These are phyloP conservation scores for Chalciporus piperatus DNA, from an alignment of 768 basidiomycete species.

Conservation along the genomic window DNA sequence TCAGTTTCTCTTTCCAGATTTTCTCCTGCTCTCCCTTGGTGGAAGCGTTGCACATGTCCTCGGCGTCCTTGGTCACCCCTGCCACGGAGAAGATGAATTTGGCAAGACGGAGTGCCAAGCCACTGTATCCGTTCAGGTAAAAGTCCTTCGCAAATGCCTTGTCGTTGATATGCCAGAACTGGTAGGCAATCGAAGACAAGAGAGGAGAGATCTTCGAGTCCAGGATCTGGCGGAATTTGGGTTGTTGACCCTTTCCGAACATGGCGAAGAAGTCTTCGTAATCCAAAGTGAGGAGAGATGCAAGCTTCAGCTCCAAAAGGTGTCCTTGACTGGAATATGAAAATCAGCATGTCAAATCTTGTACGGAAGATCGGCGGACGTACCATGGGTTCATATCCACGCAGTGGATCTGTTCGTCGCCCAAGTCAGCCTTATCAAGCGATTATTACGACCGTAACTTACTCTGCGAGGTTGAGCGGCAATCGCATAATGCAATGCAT, in stretches of 20 bases:
- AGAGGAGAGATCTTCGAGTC: slow-evolving; percentile 61
- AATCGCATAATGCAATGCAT: slow-evolving; percentile 76
- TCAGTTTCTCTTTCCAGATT: slow-evolving; percentile 60
- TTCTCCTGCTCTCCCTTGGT: slow-evolving; percentile 54
- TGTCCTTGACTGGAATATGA: slow-evolving; percentile 56
- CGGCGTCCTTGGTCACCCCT: slow-evolving; percentile 54
- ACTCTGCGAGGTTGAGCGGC: slow-evolving; percentile 56
- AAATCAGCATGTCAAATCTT: background rate
- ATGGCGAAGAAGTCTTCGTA: slow-evolving; percentile 64
- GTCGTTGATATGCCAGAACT: slow-evolving; percentile 71
- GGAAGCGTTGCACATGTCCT: slow-evolving; percentile 51
- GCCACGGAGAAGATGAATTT: slow-evolving; percentile 55
- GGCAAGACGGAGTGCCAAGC: slow-evolving; percentile 64
- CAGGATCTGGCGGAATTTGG: slow-evolving; percentile 57
- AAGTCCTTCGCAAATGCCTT: slow-evolving; percentile 50
- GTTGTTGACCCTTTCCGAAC: slow-evolving; percentile 64
- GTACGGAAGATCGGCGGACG: background rate
- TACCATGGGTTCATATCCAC: slow-evolving; percentile 73
- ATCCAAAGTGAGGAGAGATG: slow-evolving; percentile 52
- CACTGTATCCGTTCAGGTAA: slow-evolving; percentile 67
- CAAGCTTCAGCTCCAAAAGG: slow-evolving; percentile 76
- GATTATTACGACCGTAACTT: slow-evolving; percentile 10
- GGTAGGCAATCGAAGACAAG: slow-evolving; percentile 70
- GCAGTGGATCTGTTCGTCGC: slow-evolving; percentile 48
- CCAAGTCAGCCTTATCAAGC: slow-evolving; percentile 3